These are phyloP conservation scores for Backusella luteola DNA, from an alignment of 192 early-diverging fungal genomes.

Conservation along the genomic window DNA sequence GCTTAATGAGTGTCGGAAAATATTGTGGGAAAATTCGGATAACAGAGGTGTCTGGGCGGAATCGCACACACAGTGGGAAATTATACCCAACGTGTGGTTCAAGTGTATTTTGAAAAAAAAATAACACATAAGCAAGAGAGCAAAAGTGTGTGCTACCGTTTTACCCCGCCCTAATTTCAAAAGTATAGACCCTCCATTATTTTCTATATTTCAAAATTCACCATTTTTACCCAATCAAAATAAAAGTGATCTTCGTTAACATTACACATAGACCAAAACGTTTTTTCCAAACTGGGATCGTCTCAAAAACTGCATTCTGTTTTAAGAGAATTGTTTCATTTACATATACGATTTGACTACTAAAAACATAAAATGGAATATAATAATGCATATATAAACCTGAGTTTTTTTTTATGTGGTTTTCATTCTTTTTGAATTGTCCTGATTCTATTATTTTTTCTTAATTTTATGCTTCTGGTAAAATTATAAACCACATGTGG, in stretches of 20 bases:
- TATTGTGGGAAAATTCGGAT: constrained; percentile 8
- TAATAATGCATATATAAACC: not conserved
- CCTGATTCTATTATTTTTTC: no score
- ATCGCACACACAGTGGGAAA: not conserved
- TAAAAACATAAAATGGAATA: not conserved
- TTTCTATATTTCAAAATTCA: not conserved
- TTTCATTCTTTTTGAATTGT: no score
- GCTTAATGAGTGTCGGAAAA: not conserved
- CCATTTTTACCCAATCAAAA: not conserved
- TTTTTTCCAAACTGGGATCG: not conserved
- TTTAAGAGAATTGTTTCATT: not conserved
- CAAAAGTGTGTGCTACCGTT: not conserved
- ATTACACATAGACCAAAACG: not conserved
- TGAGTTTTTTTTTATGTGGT: no score
- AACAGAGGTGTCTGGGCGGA: not conserved
- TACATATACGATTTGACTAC: not conserved
- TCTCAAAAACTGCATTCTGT: not conserved
- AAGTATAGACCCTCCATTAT: not conserved
- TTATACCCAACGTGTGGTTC: not conserved
- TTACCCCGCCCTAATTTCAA: not conserved
- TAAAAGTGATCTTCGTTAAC: not conserved
- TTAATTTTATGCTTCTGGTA: no score
- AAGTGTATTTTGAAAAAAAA: not conserved
- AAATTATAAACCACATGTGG: no score
- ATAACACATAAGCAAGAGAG: not conserved